phyloP scores from a whole-genome alignment of 768 basidiomycete species.

The Imleria badia region DNA sequence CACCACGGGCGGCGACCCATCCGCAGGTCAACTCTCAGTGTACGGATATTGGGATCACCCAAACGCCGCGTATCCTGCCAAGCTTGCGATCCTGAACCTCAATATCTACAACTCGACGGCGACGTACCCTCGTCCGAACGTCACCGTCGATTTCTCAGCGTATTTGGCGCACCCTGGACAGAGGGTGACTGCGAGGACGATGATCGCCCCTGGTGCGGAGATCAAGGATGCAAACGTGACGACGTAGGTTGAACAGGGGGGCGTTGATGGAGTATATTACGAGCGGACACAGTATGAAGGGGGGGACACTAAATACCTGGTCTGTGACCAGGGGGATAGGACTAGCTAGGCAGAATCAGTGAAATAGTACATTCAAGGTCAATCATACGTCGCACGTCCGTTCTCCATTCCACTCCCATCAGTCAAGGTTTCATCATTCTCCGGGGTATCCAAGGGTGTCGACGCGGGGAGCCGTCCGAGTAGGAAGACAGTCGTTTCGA shows the following conservation, averaged over 20 bases:
- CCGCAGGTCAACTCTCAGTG: slow-evolving; percentile 47
- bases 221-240: slow-evolving; percentile 43
- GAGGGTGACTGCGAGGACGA: slow-evolving; percentile 38
- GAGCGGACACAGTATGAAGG: slow-evolving; percentile 32
- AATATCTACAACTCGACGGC: slow-evolving; percentile 52
- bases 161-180: slow-evolving; percentile 32
- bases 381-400: no score
- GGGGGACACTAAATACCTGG: no score
- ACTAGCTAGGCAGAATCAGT: no score
- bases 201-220: slow-evolving; percentile 51
- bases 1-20: slow-evolving; percentile 46
- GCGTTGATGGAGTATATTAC: slow-evolving; percentile 34
- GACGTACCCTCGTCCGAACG: slow-evolving; percentile 37
- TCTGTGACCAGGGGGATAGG: no score
- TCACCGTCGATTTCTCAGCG: slow-evolving; percentile 47
- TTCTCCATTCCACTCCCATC: no score
- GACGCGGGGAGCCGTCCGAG: no score
- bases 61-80: slow-evolving; percentile 37
- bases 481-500: no score
- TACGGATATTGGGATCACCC: slow-evolving; percentile 51
- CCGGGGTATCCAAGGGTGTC: no score
- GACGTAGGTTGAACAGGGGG: slow-evolving; percentile 53
- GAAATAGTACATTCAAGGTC: no score
- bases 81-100: slow-evolving; percentile 50
- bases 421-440: no score